Base-by-base conservation (phyloP, 2,329 filamentous ascomycete genomes). In the Trichocomaceae sp. region DNA sequence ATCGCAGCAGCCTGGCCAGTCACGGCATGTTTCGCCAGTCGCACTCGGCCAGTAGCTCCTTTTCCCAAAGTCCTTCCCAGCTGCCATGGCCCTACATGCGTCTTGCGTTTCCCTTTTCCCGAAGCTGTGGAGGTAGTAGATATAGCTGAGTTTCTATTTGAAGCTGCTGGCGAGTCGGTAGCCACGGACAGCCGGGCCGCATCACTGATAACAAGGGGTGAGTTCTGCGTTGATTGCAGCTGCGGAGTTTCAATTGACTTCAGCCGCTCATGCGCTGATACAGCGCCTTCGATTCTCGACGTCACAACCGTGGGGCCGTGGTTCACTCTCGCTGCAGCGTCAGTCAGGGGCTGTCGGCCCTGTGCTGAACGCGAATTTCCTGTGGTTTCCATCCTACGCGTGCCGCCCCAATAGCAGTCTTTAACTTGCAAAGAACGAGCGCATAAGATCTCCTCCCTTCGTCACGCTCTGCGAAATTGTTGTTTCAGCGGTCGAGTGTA, bases 71-170 rank as follows among this genome's bases (percentile, higher is more conserved):
- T 95, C 68, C 83, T 90, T 6, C 93, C 93, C 3, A 99, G 76
- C 61, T 92, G 85, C 93, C 93, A 99, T 61, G 92, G 92, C 0
- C 93, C 93, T 63, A 99, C 88, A 63, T 90, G 86, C 10, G 86
- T 88, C 72, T 84, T 84, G 46, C 79, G 74, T 59, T 79, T 78
- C 5, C 78, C 75, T 52, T 76, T 78, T 3, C 76, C 79, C 3
- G 77, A 79, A 48, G 77, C 73, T 2, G 79, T 80, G 5, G 81
- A 84, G 0, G 76, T 71, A 2, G 78, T 80, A 1, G 82, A 83
- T 37, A 82, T 73, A 5, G 77, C 73, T 0, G 80, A 77, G 58
- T 75, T 72, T 13, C 75, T 67, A 20, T 82, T 82, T 22, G 75
- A 77, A 19, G 77, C 73, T 13, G 71, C 68, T 22, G 74, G 69